Percentiles rank a stretch among this genome's conserved stretches.
phyloP scores from a whole-genome alignment of 78 protist genomes.

The Corallochytrium limacisporum region DNA sequence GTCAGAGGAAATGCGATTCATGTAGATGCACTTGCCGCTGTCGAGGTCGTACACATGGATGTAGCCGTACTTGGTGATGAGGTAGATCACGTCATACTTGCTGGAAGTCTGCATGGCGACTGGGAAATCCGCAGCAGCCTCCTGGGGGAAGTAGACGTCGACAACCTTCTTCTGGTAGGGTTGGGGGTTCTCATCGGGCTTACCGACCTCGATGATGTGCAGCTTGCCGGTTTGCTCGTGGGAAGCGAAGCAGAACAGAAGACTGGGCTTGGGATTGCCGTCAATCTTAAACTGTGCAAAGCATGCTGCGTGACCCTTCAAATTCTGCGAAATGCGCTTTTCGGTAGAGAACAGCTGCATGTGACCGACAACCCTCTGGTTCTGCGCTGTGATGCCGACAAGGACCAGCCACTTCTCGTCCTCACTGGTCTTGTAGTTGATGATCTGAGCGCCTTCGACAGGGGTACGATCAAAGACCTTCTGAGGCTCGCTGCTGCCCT shows the following conservation, averaged over 20 bases:
- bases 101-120: slow-evolving; percentile 77
- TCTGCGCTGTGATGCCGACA: slow-evolving; percentile 62
- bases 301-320: slow-evolving; percentile 91
- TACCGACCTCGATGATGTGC: slow-evolving; percentile 59
- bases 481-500: slow-evolving; percentile 59
- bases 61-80: slow-evolving; percentile 89
- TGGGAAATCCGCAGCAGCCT: slow-evolving; percentile 89
- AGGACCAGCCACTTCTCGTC: slow-evolving; percentile 78
- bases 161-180: slow-evolving; percentile 50
- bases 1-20: slow-evolving; percentile 66
- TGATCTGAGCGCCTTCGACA: slow-evolving; percentile 71
- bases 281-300: slow-evolving; percentile 48
- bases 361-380: slow-evolving; percentile 58
- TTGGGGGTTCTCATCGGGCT: slow-evolving; percentile 40
- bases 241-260: slow-evolving; percentile 65
- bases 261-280: slow-evolving; percentile 50
- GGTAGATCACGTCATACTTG: slow-evolving; percentile 66
- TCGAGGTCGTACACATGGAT: slow-evolving; percentile 75
- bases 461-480: slow-evolving; percentile 82
- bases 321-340: slow-evolving; percentile 61
- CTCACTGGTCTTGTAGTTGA: slow-evolving; percentile 78
- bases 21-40: slow-evolving; percentile 68
- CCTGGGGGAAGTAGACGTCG: slow-evolving; percentile 77
- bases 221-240: slow-evolving; percentile 46
- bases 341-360: slow-evolving; percentile 88